Base-by-base conservation (phyloP, 345 rosid species). In the Barbarea vulgaris region DNA sequence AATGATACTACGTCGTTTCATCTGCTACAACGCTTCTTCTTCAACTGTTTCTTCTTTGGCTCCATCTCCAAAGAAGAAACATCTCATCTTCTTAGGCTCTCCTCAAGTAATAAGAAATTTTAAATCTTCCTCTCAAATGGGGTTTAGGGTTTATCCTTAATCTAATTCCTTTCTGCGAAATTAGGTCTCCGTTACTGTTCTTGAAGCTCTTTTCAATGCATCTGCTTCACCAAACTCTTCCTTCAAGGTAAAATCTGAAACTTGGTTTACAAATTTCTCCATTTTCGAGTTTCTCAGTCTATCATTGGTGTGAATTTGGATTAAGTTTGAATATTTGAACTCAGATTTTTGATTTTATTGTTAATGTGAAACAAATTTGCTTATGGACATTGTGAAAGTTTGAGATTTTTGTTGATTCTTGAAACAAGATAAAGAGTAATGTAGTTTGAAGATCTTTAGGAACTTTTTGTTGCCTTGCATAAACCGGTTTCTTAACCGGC, bases 31-130 rank as follows among this genome's bases (percentile, higher is more conserved):
- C 78, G 64, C 67, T 80, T 10, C 67, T 80, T 10, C 81, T 9
- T 34, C 87, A 71, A 65, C 82, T 27, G 14, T 85, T 76, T 41
- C 76, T 33, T 62, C 84, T 65, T 5, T 46, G 11, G 5, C 74
- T 63, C 52, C 76, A 1, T 18, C 81, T 44, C 79, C 87, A 28
- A 87, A 78, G 86, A 91, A 87, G 83, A 92, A 85, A 74, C 78
- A 92, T 7, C 88, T 91, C 39, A 89, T 92, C 78, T 92, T 95
- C 87, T 62, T 95, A 67, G 99, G 97, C 66, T 88, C 99, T 77
- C 97, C 98, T 77, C 83, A 90, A 89, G 99, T n/a, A n/a, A n/a
- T 89, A 27, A 52, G 30, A 12, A 11, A 30, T 27, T 50, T 12
- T 15, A 66, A 61, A 3, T 67, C 22, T 44, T 52, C 30, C 10